phyloP scores from a whole-genome alignment of 495 filamentous ascomycete species.

The Poronia punctata region DNA sequence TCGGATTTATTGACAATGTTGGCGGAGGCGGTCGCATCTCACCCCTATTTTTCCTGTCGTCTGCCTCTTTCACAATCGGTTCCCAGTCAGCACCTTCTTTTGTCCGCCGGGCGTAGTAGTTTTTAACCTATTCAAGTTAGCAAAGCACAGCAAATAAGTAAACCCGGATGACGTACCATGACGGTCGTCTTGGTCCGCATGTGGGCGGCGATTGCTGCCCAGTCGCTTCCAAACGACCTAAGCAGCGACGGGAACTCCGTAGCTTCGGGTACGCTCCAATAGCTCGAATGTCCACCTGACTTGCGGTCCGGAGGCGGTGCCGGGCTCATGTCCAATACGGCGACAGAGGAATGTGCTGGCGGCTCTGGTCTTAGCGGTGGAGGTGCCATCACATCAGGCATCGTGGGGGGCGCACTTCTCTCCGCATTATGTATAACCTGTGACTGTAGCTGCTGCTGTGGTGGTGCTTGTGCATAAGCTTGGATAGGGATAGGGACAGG shows the following conservation, averaged over 20 bases:
- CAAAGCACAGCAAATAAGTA: slow-evolving; percentile 11
- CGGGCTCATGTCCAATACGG: slow-evolving; percentile 35
- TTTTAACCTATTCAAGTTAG: slow-evolving; percentile 66
- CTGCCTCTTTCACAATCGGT: slow-evolving; percentile 59
- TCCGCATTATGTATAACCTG: slow-evolving; percentile 32
- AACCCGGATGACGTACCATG: slow-evolving; percentile 60
- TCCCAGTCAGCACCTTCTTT: slow-evolving; percentile 71
- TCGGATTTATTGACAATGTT: slow-evolving; percentile 44
- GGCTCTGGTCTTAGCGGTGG: slow-evolving; percentile 43
- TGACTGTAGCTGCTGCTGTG: too few relatives aligned
- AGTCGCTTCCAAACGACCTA: slow-evolving; percentile 82
- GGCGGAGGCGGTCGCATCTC: slow-evolving; percentile 68
- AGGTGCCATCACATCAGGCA: slow-evolving; percentile 44
- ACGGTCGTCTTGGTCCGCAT: slow-evolving; percentile 91
- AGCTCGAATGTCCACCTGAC: slow-evolving; percentile 65
- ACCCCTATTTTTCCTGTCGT: slow-evolving; percentile 59
- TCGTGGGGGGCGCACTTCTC: slow-evolving; percentile 21
- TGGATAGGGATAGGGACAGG: slow-evolving; percentile 28
- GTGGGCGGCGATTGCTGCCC: slow-evolving; percentile 69
- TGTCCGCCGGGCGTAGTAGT: slow-evolving; percentile 79
- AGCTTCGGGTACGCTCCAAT: slow-evolving; percentile 93
- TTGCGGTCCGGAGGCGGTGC: slow-evolving; percentile 34
- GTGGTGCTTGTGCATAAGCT: slow-evolving; percentile 31
- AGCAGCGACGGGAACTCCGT: slow-evolving; percentile 74
- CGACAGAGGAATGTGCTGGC: slow-evolving; percentile 31